Conservation (phyloP, 768 basidiomycete species). For the Ephemerocybe angulata region DNA sequence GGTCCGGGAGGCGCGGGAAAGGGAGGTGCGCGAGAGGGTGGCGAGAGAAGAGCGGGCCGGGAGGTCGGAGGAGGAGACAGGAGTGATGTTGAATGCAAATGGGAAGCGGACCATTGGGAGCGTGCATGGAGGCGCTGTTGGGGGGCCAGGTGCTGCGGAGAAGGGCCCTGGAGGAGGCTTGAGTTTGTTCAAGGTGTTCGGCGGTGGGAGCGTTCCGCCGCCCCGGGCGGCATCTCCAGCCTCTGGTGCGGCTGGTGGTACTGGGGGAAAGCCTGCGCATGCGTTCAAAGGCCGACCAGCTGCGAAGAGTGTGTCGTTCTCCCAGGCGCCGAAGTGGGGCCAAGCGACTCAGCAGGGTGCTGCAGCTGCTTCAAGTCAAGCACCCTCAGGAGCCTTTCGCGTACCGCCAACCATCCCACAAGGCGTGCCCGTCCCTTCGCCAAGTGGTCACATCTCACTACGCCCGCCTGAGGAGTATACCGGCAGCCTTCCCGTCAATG, state of each 20-base stretch:
- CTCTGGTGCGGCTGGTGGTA: not conserved
- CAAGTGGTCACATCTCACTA: not conserved
- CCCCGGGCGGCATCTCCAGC: conserved; percentile 1
- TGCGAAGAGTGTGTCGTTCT: conserved; percentile 50
- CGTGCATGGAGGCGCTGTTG: not conserved
- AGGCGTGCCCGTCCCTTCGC: not conserved
- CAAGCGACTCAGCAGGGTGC: not conserved
- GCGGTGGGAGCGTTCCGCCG: conserved; percentile 5
- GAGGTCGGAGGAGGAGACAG: conserved; percentile 11
- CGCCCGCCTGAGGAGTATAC: conserved; percentile 2
- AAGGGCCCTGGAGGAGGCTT: not conserved
- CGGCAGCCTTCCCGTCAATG: conserved; percentile 15
- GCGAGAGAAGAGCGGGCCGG: conserved; percentile 2
- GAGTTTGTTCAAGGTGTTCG: conserved; percentile 11
- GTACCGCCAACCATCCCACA: conserved; percentile 4
- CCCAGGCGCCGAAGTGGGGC: conserved; percentile 22
- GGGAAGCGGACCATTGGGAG: conserved; percentile 26
- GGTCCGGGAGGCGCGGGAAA: conserved; percentile 5
- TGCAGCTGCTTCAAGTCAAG: not conserved
- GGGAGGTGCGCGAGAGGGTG: conserved; percentile 21
- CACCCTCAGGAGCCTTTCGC: not conserved
- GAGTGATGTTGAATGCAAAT: conserved; percentile 23
- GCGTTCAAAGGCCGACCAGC: conserved; percentile 36
- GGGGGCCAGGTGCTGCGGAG: not conserved
- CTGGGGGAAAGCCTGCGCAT: conserved; percentile 13